Evolutionary conservation across 2,329 filamentous ascomycete genomes (phyloP).

Genomic region (Tolypocladium amazonense): DNA sequence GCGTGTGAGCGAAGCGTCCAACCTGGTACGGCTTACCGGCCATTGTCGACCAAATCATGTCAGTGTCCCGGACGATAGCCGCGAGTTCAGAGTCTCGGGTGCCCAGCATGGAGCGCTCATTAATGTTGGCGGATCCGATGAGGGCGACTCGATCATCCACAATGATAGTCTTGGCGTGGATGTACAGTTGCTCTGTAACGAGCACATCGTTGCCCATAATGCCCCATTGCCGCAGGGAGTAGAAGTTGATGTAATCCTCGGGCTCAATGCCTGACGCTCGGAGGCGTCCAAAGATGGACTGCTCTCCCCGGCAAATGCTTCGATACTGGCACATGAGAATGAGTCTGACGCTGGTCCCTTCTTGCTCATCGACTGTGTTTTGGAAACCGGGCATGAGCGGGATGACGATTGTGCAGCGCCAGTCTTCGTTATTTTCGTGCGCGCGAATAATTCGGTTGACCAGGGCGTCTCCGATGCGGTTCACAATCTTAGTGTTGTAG

Average conservation of each 20-base stretch:
- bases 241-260: conserved; percentile 93
- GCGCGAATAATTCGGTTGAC: conserved; percentile 86
- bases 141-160: conserved; percentile 89
- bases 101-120: conserved; percentile 91
- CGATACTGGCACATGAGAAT: conserved; percentile 97
- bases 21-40: conserved; percentile 81
- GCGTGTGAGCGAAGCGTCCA: conserved; percentile 82
- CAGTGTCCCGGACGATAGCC: conserved; percentile 80
- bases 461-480: conserved; percentile 87
- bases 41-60: conserved; percentile 90
- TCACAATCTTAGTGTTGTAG: conserved; percentile 77
- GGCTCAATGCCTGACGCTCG: conserved; percentile 75
- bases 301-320: conserved; percentile 87
- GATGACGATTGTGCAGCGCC: conserved; percentile 83
- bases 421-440: conserved; percentile 72
- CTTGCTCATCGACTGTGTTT: conserved; percentile 87
- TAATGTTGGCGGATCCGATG: conserved; percentile 97
- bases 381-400: conserved; percentile 98
- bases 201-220: conserved; percentile 76
- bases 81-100: conserved; percentile 87
- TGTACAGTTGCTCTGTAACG: conserved; percentile 94
- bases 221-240: conserved; percentile 85
- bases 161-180: conserved; percentile 94
- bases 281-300: conserved; percentile 83
- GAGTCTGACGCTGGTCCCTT: conserved; percentile 85